These are phyloP conservation scores for Pythium guiyangense DNA, from an alignment of 352 stramenopile species.

Conservation along the genomic window DNA sequence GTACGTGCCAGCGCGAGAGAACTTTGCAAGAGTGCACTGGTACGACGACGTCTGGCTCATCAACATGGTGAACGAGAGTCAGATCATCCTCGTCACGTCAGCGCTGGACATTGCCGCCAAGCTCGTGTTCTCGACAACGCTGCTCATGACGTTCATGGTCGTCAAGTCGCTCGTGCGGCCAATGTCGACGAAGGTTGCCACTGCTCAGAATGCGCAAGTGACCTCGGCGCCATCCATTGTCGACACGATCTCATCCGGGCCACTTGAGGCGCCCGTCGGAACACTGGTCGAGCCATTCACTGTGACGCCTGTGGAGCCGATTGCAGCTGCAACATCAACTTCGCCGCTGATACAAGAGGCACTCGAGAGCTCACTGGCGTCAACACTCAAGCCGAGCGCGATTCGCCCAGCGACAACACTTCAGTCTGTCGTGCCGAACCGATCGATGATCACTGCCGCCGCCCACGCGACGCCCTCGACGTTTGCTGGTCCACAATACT, in stretches of 20 bases:
- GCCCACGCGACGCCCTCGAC: background rate
- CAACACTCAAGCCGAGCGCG: background rate
- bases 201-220: no score
- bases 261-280: no score
- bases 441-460: background rate
- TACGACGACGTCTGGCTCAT: conserved; percentile 19
- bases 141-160: conserved; percentile 15
- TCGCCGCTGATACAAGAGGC: background rate
- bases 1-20: conserved; percentile 4
- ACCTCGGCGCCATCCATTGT: no score
- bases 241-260: no score
- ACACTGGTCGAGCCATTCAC: no score
- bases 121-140: conserved; percentile 6
- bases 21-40: conserved; percentile 12
- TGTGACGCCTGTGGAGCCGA: no score
- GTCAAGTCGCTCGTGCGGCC: conserved; percentile 10
- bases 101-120: conserved; percentile 2
- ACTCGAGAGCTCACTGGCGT: no score
- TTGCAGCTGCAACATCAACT: background rate
- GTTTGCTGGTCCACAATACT: conserved; percentile 3
- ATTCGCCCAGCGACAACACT: background rate
- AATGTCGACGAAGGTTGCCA: no score
- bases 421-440: background rate
- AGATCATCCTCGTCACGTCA: conserved; percentile 15
- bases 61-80: conserved; percentile 17